Evolutionary conservation across 768 basidiomycete species (phyloP), one percentile per base, ranked within the genome.

Genomic region (Mycena floridula): DNA sequence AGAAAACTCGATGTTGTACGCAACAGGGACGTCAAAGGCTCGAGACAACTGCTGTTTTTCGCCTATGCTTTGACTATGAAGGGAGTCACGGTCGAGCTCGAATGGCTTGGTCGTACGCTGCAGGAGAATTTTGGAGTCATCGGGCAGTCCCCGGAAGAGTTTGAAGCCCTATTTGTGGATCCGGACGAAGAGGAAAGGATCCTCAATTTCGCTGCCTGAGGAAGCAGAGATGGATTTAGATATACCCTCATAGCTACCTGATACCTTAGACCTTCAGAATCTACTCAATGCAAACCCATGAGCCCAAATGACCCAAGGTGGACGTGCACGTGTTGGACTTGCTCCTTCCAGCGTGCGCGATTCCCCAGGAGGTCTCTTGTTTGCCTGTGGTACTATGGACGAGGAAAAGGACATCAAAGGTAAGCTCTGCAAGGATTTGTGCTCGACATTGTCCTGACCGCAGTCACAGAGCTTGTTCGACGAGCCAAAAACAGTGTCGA

Each of bases 61-160:
- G 93, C 92, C 1, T 98, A 97, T 54, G 89, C 89, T 0, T 69
- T 93, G 47, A 87, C 89, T 43, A 94, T 96, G 91, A 86, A 90
- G 59, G 91, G 92, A 6, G 88, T 96, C 28, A 96, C 93, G 7
- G 74, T 79, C 42, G 91, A 97, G 56, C 74, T 99, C 12, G 91
- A 96, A 43, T 75, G 67, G 42, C 69, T 98, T 1, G 95, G 96
- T 0, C 63, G 63, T 28, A 86, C 80, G 21, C 68, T 95, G 47
- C 95, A 98, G 59, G 79, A 82, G 42, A 84, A 89, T 8, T 99
- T 96, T 60, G 95, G 95, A 8, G 89, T 94, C 4, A 91, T 96
- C 50, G 89, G 90, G 5, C 81, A 90, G 49, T 78, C 76, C 16
- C 72, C 79, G 3, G 81, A 84, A 47, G 86, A 89, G 56, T 95